Percentiles rank a stretch among this genome's conserved stretches.
These are phyloP conservation scores for Aspergillus asperescens DNA, from an alignment of 495 filamentous ascomycete genomes.

Conservation along the genomic window DNA sequence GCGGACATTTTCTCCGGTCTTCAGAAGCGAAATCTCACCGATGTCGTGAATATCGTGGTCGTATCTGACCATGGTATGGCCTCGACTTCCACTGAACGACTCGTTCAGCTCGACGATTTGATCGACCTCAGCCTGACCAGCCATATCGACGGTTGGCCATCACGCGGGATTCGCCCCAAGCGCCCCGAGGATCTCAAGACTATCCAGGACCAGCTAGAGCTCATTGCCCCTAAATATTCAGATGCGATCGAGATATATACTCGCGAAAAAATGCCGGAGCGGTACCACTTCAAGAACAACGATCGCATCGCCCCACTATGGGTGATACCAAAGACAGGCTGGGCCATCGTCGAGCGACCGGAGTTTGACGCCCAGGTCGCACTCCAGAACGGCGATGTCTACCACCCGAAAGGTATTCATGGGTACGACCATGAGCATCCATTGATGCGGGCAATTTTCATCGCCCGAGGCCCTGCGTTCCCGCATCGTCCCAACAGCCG, in stretches of 20 bases:
- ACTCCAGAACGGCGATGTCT: constrained; percentile 54
- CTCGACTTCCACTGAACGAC: constrained; percentile 71
- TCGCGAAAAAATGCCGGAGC: constrained; percentile 77
- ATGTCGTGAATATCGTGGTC: constrained; percentile 93
- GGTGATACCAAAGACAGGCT: constrained; percentile 86
- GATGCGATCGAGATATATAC: constrained; percentile 79
- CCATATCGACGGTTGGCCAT: constrained; percentile 91
- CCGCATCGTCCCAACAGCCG: constrained; percentile 76
- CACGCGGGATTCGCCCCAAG: constrained; percentile 80
- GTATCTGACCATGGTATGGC: constrained; percentile 99
- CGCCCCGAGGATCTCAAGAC: constrained; percentile 50
- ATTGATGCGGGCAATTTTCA: constrained; percentile 88
- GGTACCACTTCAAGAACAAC: constrained; percentile 82
- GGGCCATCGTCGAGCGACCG: constrained; percentile 74
- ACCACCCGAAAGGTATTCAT: constrained; percentile 74
- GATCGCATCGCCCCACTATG: constrained; percentile 86
- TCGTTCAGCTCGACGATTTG: constrained; percentile 90
- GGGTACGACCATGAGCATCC: constrained; percentile 88
- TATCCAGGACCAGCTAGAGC: constrained; percentile 32
- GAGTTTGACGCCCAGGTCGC: constrained; percentile 68
- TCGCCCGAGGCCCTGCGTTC: constrained; percentile 84
- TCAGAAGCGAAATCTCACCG: constrained; percentile 73
- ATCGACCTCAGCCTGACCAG: constrained; percentile 68
- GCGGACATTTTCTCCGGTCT: constrained; percentile 68
- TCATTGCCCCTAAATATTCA: constrained; percentile 46